Base-by-base conservation (phyloP, 192 early-diverging fungal genomes). In the Dissophora ornata region DNA sequence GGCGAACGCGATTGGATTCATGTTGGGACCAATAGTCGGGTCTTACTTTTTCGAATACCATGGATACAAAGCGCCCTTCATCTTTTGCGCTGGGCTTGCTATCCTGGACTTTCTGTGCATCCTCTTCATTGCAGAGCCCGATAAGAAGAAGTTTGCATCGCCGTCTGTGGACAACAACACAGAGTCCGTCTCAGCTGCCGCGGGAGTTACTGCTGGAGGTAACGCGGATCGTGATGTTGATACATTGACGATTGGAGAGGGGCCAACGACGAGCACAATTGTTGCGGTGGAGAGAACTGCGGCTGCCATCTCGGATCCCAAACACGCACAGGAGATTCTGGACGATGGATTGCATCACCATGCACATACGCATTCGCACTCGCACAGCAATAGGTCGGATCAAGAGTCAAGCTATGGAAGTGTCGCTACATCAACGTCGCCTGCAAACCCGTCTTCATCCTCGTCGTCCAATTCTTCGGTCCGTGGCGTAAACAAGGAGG, bases 1-100 rank as follows among this genome's bases (percentile, higher is more conserved):
- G 1, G 90, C 88, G 2, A 86, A 90, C 29, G 87, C 89, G 13
- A 62, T 94, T 15, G 92, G 92, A 3, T 86, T 87, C 36, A 80
- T 90, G n/a, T 68, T 87, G 26, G 92, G 92, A 1, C 90, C 91
- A 1, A 77, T 89, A 28, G 42, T 92, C 11, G 92, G 91, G 36
- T 91, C 89, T 10, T 67, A 82, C 36, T 71, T 94, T 11, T 90
- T 85, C 55, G 83, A 86, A 15, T 86, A 84, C n/a, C 87, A 88
- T 50, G 91, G 90, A 52, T 82, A 84, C 21, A 79, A 80, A 13
- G 85, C 90, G 11, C 91, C 91, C 19, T 91, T 92, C 49, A 83
- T 89, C 18, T 90, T 94, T 71, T 88, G 88, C 33, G 87, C 82
- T 21, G 87, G 61, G 3, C 73, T 94, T 21, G 83, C 87, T 1